phyloP scores from a whole-genome alignment of 805 yeast genomes.

The Pachysolen tannophilus region DNA sequence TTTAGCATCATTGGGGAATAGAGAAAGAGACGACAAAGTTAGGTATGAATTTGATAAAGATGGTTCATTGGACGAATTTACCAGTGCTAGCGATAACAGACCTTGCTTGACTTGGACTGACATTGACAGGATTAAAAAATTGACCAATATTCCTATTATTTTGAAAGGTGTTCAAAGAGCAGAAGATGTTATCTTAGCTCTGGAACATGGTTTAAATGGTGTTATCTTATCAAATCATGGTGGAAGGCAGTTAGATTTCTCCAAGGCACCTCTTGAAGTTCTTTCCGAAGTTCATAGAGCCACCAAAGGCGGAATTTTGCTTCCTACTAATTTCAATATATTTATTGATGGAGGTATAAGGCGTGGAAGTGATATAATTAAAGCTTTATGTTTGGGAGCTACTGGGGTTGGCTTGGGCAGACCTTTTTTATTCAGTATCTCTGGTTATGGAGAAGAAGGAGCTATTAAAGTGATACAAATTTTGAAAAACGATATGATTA shows the following conservation, averaged over 20 bases:
- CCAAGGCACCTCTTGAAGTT: constrained; percentile 54
- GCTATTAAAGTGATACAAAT: constrained; percentile 57
- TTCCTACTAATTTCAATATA: constrained; percentile 29
- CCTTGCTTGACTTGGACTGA: constrained; percentile 54
- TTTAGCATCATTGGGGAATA: constrained; percentile 75
- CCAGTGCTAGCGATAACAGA: constrained; percentile 37
- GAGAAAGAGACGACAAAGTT: constrained; percentile 76
- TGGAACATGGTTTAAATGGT: constrained; percentile 52
- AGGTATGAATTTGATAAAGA: constrained; percentile 44
- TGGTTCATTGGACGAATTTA: constrained; percentile 23
- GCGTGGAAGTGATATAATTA: constrained; percentile 34
- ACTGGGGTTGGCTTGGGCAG: constrained; percentile 59
- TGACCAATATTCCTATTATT: constrained; percentile 39
- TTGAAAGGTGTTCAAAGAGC: constrained; percentile 61
- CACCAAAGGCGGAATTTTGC: constrained; percentile 30
- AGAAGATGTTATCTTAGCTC: constrained; percentile 56
- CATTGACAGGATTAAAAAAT: constrained; percentile 41
- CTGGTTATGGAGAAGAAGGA: constrained; percentile 75
- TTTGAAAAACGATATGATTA: constrained; percentile 50
- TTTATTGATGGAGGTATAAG: constrained; percentile 37
- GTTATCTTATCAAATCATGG: constrained; percentile 69
- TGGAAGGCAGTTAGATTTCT: constrained; percentile 61
- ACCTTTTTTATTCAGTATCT: constrained; percentile 69
- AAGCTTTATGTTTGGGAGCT: constrained; percentile 37
- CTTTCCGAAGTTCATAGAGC: constrained; percentile 45